Percentiles rank a stretch among this genome's conserved stretches.
These are phyloP conservation scores for Alternaria sp. DNA, from an alignment of 2,329 filamentous ascomycete species.

Conservation along the genomic window DNA sequence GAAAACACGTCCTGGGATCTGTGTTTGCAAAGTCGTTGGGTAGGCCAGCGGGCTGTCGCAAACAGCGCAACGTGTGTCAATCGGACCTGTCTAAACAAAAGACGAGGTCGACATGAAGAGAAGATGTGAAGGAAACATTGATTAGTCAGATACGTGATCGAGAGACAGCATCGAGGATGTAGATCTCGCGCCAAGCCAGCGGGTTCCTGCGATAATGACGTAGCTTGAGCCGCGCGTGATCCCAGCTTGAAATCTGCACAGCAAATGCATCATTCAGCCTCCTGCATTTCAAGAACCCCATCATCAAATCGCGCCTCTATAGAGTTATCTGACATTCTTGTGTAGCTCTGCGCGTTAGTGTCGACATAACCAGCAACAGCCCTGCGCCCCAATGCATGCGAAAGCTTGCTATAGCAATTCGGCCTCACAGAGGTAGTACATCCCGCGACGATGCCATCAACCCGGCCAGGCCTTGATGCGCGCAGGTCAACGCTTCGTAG, in stretches of 20 bases:
- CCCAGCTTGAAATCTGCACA: conserved; percentile 10
- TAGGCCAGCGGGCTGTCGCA: not conserved
- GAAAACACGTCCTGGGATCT: not conserved
- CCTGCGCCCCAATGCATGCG: conserved; percentile 17
- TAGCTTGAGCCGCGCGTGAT: conserved; percentile 5
- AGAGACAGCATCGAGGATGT: not conserved
- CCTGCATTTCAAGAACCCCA: not conserved
- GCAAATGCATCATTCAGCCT: not conserved
- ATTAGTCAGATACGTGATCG: not conserved
- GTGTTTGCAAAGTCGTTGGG: not conserved
- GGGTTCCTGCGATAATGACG: conserved; percentile 12
- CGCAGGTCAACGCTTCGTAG: conserved; percentile 60
- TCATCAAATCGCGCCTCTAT: not conserved
- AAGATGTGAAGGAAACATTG: not conserved
- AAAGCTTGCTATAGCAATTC: conserved; percentile 1
- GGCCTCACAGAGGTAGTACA: conserved; percentile 32
- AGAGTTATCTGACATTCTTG: not conserved
- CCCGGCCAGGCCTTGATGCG: conserved; percentile 44
- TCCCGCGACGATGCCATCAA: conserved; percentile 31
- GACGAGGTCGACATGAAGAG: not conserved
- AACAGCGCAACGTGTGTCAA: not conserved
- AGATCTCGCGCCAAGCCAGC: conserved; percentile 6
- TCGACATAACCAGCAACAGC: not conserved
- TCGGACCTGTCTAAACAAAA: not conserved
- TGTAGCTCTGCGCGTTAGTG: not conserved